These are phyloP conservation scores for Hypoxylon sp. DNA, from an alignment of 2,329 filamentous ascomycete species.

Conservation along the genomic window DNA sequence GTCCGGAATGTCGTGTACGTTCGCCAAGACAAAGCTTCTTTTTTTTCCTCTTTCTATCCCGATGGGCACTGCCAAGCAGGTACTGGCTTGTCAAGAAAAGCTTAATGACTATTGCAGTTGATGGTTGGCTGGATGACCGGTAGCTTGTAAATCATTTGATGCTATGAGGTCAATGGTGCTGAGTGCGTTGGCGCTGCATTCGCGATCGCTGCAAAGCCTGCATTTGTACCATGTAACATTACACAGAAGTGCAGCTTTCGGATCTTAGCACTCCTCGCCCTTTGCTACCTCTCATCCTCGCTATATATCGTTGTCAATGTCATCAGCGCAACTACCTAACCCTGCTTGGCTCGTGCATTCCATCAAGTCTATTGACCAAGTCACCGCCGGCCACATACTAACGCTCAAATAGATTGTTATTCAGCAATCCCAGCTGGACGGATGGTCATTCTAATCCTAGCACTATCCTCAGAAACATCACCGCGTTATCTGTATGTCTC, in stretches of 20 bases:
- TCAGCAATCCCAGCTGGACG: conserved; percentile 70
- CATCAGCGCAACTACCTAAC: background rate
- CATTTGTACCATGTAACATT: conserved; percentile 40
- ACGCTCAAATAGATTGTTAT: conserved; percentile 63
- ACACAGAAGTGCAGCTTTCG: conserved; percentile 20
- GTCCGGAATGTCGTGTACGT: conserved; percentile 55
- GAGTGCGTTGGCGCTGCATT: conserved; percentile 33
- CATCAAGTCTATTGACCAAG: conserved; percentile 1
- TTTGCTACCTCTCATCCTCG: conserved; percentile 17
- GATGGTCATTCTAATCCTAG: conserved; percentile 64
- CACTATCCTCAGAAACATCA: conserved; percentile 69
- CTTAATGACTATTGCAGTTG: conserved; percentile 35
- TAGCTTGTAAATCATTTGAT: conserved; percentile 29
- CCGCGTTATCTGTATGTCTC: conserved; percentile 65
- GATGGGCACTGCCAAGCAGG: conserved; percentile 41
- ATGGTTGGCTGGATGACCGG: conserved; percentile 32
- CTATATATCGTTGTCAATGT: conserved; percentile 24
- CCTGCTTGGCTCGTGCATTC: conserved; percentile 20
- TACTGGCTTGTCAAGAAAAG: conserved; percentile 34
- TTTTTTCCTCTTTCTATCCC: conserved; percentile 36
- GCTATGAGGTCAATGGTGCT: conserved; percentile 22
- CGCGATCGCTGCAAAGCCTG: conserved; percentile 36
- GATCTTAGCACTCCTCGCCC: conserved; percentile 3
- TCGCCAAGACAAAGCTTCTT: conserved; percentile 51
- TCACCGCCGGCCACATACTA: conserved; percentile 15